A percentile compares a stretch with the other conserved stretches of the same genome.
These are phyloP conservation scores for Lagenaria siceraria DNA, from an alignment of 306 rosid species.

Conservation along the genomic window DNA sequence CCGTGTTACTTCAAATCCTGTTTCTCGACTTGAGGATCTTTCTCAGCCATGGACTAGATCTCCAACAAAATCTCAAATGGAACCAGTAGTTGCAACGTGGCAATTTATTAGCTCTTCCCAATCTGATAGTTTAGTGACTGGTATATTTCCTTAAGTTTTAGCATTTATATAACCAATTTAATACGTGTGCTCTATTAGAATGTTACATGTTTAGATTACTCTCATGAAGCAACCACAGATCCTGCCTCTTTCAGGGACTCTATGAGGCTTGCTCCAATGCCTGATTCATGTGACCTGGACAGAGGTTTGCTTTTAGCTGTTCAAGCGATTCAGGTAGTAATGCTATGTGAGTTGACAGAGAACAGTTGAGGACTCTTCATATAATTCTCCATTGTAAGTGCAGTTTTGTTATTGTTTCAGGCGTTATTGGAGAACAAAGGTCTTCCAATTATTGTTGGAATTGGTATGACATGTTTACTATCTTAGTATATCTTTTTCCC, in stretches of 20 bases:
- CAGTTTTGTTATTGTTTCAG: slow-evolving; percentile 35
- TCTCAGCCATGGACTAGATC: slow-evolving; percentile 99
- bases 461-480: slow-evolving; percentile 40
- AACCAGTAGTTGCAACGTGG: slow-evolving; percentile 86
- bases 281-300: slow-evolving; percentile 92
- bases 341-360: slow-evolving; percentile 13
- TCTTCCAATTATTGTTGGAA: slow-evolving; percentile 86
- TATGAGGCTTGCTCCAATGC: slow-evolving; percentile 89
- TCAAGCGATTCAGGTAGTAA: slow-evolving; percentile 90
- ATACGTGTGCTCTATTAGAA: neutral
- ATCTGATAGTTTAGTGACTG: slow-evolving; percentile 42
- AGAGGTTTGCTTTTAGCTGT: slow-evolving; percentile 97
- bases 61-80: slow-evolving; percentile 79
- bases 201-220: slow-evolving; percentile 35
- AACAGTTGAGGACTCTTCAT: neutral
- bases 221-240: slow-evolving; percentile 99
- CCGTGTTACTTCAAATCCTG: slow-evolving; percentile 59
- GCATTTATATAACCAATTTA: slow-evolving; percentile 13
- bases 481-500: neutral
- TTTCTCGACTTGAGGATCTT: slow-evolving; percentile 68
- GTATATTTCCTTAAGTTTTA: slow-evolving; percentile 44
- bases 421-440: slow-evolving; percentile 97
- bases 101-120: slow-evolving; percentile 45
- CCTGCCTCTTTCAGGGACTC: slow-evolving; percentile 92
- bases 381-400: neutral